Evolutionary conservation across 2,329 filamentous ascomycete species (phyloP).

Genomic region (Alternaria panax): DNA sequence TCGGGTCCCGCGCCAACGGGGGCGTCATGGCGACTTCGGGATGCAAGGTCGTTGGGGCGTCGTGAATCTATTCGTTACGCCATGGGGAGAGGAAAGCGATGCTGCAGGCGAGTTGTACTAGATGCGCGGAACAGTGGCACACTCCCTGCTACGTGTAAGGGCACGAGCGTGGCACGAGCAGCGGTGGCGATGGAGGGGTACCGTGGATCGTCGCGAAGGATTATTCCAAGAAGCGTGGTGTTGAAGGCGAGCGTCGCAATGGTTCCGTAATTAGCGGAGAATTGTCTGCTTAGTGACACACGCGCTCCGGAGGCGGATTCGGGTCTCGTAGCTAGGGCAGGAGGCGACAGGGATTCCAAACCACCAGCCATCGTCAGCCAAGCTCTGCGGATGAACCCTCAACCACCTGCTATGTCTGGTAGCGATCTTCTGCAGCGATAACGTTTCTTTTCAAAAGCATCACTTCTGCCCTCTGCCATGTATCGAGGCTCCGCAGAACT

Average conservation of each 20-base stretch:
- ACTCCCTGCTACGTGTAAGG: constrained; percentile 1
- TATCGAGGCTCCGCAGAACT: not conserved
- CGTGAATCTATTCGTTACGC: constrained; percentile 35
- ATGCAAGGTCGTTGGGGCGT: constrained; percentile 20
- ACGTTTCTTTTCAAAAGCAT: not conserved
- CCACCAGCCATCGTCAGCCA: constrained; percentile 22
- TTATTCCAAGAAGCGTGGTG: constrained; percentile 16
- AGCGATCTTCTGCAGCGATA: constrained; percentile 1
- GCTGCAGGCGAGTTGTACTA: not conserved
- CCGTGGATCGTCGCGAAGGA: constrained; percentile 7
- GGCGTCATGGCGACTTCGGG: constrained; percentile 39
- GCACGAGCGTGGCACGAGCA: not conserved
- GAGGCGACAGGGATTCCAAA: constrained; percentile 20
- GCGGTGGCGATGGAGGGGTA: constrained; percentile 4
- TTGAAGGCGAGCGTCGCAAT: constrained; percentile 27
- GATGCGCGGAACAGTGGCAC: constrained; percentile 5
- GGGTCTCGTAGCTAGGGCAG: constrained; percentile 21
- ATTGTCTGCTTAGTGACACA: constrained; percentile 24
- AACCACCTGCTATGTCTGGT: constrained; percentile 12
- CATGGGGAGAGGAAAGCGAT: constrained; percentile 33
- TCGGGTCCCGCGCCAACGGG: constrained; percentile 38
- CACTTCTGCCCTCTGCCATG: not conserved
- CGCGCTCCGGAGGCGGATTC: constrained; percentile 34
- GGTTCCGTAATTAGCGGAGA: constrained; percentile 27
- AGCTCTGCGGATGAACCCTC: constrained; percentile 10